Evolutionary conservation across 306 rosid genomes (phyloP).

Genomic region (Abrus precatorius): DNA sequence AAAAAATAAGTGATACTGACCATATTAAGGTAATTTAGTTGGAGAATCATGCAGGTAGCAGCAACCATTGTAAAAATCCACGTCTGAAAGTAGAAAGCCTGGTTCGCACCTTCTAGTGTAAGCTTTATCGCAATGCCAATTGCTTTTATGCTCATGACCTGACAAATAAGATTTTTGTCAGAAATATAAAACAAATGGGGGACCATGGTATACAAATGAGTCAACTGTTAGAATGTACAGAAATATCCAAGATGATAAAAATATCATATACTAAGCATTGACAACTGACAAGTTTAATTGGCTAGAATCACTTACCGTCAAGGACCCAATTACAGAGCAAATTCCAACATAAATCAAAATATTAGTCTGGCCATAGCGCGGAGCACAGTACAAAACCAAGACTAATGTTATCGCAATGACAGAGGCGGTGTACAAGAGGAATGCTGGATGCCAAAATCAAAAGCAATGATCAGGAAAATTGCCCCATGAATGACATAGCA

Average conservation of each 20-base stretch:
- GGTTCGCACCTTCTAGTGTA: constrained; percentile 84
- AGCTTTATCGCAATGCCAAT: constrained; percentile 90
- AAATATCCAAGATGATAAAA: constrained; percentile 38
- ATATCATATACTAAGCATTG: not conserved
- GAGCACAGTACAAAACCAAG: constrained; percentile 73
- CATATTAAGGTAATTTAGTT: constrained; percentile 85
- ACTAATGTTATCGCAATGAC: constrained; percentile 71
- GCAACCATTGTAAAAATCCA: constrained; percentile 88
- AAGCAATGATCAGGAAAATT: constrained; percentile 38
- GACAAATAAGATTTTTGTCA: constrained; percentile 39
- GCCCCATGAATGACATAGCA: constrained; percentile 1
- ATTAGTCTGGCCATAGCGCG: constrained; percentile 89
- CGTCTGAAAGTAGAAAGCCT: constrained; percentile 71
- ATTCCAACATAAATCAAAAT: constrained; percentile 77
- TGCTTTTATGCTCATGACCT: constrained; percentile 96
- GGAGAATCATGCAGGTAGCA: constrained; percentile 74
- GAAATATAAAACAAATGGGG: constrained; percentile 26
- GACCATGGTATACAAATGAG: constrained; percentile 1
- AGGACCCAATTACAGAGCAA: constrained; percentile 83
- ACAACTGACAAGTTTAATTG: constrained; percentile 12
- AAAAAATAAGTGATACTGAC: constrained; percentile 51
- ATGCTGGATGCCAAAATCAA: constrained; percentile 65
- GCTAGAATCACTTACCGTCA: constrained; percentile 67
- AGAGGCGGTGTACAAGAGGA: constrained; percentile 81
- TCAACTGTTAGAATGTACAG: not conserved